A percentile compares a stretch with the other conserved stretches of the same genome.
Evolutionary conservation across 1,139 yeast species (phyloP).

Genomic region (Meyerozyma athensensis): DNA sequence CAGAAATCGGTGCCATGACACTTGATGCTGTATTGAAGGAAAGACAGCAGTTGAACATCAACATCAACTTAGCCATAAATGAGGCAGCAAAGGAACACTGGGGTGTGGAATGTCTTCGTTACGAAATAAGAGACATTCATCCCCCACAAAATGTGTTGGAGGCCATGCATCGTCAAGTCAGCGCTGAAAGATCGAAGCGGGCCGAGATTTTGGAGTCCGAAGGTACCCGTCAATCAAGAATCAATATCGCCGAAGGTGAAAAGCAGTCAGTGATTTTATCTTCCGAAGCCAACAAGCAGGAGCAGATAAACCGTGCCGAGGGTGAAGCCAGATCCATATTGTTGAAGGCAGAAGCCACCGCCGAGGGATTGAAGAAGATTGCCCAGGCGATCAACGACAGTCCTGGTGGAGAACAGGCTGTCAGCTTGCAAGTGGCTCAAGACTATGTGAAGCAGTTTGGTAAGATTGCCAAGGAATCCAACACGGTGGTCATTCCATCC

Average conservation of each 20-base stretch:
- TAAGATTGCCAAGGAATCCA: slow-evolving; percentile 75
- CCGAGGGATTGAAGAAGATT: slow-evolving; percentile 60
- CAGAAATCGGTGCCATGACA: slow-evolving; percentile 79
- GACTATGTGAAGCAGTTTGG: slow-evolving; percentile 80
- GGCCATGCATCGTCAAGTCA: slow-evolving; percentile 88
- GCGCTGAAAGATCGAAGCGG: slow-evolving; percentile 80
- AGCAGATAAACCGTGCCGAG: slow-evolving; percentile 58
- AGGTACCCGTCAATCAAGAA: slow-evolving; percentile 73
- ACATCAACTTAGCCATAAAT: slow-evolving; percentile 74
- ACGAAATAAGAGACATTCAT: slow-evolving; percentile 84
- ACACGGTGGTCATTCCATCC: slow-evolving; percentile 73
- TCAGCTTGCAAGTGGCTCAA: slow-evolving; percentile 75
- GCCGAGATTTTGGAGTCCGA: slow-evolving; percentile 86
- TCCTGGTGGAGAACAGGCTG: slow-evolving; percentile 73
- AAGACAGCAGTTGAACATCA: slow-evolving; percentile 64
- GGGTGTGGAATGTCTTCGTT: slow-evolving; percentile 83
- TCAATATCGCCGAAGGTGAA: slow-evolving; percentile 81
- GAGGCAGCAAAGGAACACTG: slow-evolving; percentile 77
- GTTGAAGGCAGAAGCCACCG: slow-evolving; percentile 70
- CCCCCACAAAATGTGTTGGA: slow-evolving; percentile 85
- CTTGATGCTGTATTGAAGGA: slow-evolving; percentile 75
- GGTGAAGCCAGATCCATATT: slow-evolving; percentile 70
- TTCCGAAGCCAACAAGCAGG: slow-evolving; percentile 63
- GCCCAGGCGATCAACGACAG: slow-evolving; percentile 65
- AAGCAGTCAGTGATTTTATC: slow-evolving; percentile 64